Evolutionary conservation across 2,329 filamentous ascomycete species (phyloP).

Genomic region (Phymatotrichopsis omnivora): DNA sequence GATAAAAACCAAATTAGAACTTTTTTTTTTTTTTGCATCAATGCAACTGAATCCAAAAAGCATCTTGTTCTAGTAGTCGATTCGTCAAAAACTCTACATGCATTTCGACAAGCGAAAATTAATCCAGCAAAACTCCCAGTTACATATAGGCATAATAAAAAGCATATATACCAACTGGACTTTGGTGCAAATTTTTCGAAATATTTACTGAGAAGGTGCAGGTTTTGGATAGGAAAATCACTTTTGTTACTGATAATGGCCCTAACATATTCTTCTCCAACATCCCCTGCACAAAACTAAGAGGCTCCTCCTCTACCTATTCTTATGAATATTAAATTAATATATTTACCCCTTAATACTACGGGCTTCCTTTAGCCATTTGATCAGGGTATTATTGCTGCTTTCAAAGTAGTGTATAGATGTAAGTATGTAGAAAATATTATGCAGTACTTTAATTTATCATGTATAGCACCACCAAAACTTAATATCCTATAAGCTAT

Average conservation of each 20-base stretch:
- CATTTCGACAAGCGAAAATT: slow-evolving; percentile 25
- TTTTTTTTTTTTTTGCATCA: slow-evolving; percentile 28
- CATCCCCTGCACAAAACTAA: slow-evolving; percentile 18
- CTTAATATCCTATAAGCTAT: slow-evolving; percentile 23
- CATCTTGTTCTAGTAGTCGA: slow-evolving; percentile 29
- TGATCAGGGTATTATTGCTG: slow-evolving; percentile 12
- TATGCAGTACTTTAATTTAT: slow-evolving; percentile 7
- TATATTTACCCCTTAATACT: slow-evolving; percentile 24
- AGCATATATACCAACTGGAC: slow-evolving; percentile 26
- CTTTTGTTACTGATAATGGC: slow-evolving; percentile 21
- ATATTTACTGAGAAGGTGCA: slow-evolving; percentile 21
- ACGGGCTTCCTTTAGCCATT: slow-evolving; percentile 18
- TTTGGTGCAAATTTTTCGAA: slow-evolving; percentile 25
- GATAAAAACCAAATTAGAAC: slow-evolving; percentile 26
- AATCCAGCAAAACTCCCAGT: slow-evolving; percentile 30
- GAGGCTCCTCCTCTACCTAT: slow-evolving; percentile 20
- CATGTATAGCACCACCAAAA: slow-evolving; percentile 3
- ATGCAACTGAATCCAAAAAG: slow-evolving; percentile 30
- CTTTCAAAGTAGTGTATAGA: slow-evolving; percentile 22
- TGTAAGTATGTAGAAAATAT: slow-evolving; percentile 20
- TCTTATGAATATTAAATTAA: slow-evolving; percentile 21
- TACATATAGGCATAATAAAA: slow-evolving; percentile 31
- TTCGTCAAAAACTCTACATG: slow-evolving; percentile 25
- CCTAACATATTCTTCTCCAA: slow-evolving; percentile 19
- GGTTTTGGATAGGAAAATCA: slow-evolving; percentile 15